Conservation (phyloP, 257 asterid species). For the Scutellaria baicalensis region DNA sequence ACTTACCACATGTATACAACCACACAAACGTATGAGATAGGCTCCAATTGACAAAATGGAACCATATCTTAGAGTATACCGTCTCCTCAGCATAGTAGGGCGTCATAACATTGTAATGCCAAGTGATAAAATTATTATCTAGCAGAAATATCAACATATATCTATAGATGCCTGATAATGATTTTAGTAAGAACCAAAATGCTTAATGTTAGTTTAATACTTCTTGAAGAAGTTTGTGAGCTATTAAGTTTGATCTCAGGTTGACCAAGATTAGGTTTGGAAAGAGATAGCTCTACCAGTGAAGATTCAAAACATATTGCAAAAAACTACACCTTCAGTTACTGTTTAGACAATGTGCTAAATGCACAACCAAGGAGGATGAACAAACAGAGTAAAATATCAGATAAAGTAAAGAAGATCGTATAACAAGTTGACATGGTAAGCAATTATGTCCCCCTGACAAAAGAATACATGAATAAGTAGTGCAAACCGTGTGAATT, state of each 20-base stretch:
- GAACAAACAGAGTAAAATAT: neutral
- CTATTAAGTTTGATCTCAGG: neutral
- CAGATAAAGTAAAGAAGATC: neutral
- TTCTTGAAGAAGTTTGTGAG: neutral
- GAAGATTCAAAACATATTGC: neutral
- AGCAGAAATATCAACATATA: neutral
- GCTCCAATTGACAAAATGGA: no score
- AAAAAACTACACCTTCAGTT: neutral
- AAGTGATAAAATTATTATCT: slow-evolving; percentile 11
- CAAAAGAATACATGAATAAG: neutral
- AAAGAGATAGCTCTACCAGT: neutral
- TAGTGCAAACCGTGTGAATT: neutral
- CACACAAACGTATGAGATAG: no score
- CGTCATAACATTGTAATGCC: slow-evolving; percentile 71
- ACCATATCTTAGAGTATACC: slow-evolving; percentile 69
- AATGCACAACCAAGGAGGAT: neutral
- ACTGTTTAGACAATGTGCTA: neutral
- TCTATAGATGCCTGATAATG: neutral
- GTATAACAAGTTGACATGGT: neutral
- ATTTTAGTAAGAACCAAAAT: neutral
- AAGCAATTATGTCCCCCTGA: neutral
- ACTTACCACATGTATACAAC: no score
- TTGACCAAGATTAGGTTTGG: neutral
- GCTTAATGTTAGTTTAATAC: neutral
- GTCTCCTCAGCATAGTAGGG: slow-evolving; percentile 91